Evolutionary conservation across 2,329 filamentous ascomycete species (phyloP), one percentile per base, ranked within the genome.

Genomic region (Endoconidiophora polonica): DNA sequence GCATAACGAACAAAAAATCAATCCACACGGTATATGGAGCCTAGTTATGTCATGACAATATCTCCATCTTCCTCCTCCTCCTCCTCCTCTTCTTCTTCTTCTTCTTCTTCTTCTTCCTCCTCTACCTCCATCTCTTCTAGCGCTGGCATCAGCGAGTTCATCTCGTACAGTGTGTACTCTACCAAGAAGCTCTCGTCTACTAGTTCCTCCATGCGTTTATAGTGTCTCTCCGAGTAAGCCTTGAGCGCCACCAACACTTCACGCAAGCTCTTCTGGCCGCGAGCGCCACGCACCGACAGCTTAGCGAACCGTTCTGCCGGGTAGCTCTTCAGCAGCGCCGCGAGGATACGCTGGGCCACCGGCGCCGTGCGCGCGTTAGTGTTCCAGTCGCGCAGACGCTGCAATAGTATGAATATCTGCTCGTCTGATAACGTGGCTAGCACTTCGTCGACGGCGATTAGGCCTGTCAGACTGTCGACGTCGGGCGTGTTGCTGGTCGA

Each of bases 181-280:
- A 96, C 76, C 59, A 98, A 66, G 65, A 88, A 96, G 61, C 88
- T 94, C 68, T 96, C 91, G 61, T 96, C 90, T 39, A 88, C 78
- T 58, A 95, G 68, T 60, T 94, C 90, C 62, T 94, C 88, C 57
- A 91, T 74, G 49, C 90, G 75, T 63, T 81, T 83, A 64, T 94
- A 95, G 63, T 98, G 91, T 56, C 88, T 76, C 65, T 96, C 87
- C 0, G 88, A 94, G 62, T 98, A 96, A 14, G 83, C 84, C 57
- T 78, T 81, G 52, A 98, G 70, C n/a, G 82, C 90, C 57, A 90
- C 83, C 38, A 95, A 64, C 3, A 98, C 79, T 59, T 94, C 87
- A 61, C 83, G 84, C 59, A 94, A 63, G 55, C 79, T 84, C 62
- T 75, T 74, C 55, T 77, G 75, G 0, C 73, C 76, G 57, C 65